Evolutionary conservation across 1,139 yeast genomes (phyloP).

Genomic region (Suhomyces coccinellae): DNA sequence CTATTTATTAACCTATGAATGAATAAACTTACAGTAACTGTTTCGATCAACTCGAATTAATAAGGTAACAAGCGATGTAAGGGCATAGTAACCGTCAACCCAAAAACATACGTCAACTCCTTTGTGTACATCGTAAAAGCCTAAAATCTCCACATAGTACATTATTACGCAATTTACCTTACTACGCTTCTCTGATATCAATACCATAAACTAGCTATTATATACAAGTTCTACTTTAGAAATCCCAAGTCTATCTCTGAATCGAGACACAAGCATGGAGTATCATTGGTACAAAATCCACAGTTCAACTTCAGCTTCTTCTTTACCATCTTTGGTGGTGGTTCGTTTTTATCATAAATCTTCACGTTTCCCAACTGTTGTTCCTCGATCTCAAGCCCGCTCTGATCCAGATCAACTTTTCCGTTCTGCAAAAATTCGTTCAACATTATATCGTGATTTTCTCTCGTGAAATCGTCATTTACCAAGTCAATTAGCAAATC

Average conservation of each 20-base stretch:
- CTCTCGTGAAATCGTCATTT: slow-evolving; percentile 9
- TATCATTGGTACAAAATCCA: slow-evolving; percentile 46
- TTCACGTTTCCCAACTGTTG: slow-evolving; percentile 18
- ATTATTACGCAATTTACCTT: too few species aligned
- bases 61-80: too few species aligned
- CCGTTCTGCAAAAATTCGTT: slow-evolving; percentile 11
- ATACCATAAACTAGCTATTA: neutral
- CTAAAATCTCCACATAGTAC: too few species aligned
- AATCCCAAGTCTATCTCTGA: slow-evolving; percentile 19
- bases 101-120: too few species aligned
- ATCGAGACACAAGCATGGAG: slow-evolving; percentile 45
- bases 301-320: slow-evolving; percentile 28
- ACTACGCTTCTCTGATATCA: neutral
- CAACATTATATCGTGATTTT: slow-evolving; percentile 8
- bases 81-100: too few species aligned
- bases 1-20: slow-evolving; percentile 8
- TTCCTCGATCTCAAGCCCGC: slow-evolving; percentile 15
- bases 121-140: too few species aligned
- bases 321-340: slow-evolving; percentile 11
- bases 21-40: neutral
- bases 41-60: too few species aligned
- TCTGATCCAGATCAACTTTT: slow-evolving; percentile 9
- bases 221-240: slow-evolving; percentile 4
- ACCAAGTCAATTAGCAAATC: slow-evolving; percentile 9
- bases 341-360: slow-evolving; percentile 15